A percentile compares a stretch with the other conserved stretches of the same genome.
These are phyloP conservation scores for Themeda triandra DNA, from an alignment of 176 grass and related monocot species.

Conservation along the genomic window DNA sequence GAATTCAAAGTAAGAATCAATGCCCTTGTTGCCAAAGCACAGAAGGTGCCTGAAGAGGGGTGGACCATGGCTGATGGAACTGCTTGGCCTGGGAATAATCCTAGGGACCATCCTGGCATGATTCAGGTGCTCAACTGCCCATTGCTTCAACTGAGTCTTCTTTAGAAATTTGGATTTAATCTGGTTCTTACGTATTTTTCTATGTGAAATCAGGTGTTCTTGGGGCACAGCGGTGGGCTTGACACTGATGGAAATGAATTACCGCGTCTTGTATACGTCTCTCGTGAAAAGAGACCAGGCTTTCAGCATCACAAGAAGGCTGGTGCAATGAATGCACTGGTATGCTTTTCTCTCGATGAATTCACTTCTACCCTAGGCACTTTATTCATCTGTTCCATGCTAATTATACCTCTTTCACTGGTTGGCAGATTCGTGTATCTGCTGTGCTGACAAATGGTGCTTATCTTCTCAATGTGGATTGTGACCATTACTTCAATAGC, in stretches of 20 bases:
- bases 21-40: slow-evolving; percentile 98
- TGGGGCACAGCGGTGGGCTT: slow-evolving; percentile 97
- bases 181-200: background rate
- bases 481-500: slow-evolving; percentile 99
- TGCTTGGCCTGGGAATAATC: slow-evolving; percentile 97
- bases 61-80: slow-evolving; percentile 99
- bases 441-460: slow-evolving; percentile 99
- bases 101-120: slow-evolving; percentile 99
- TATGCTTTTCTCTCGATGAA: slow-evolving; percentile 45
- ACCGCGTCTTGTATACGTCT: slow-evolving; percentile 96
- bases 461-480: slow-evolving; percentile 99
- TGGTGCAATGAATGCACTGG: slow-evolving; percentile 99
- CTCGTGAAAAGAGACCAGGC: slow-evolving; percentile 99
- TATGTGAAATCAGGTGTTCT: slow-evolving; percentile 73
- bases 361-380: background rate
- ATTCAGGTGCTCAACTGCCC: slow-evolving; percentile 88
- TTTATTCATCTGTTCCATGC: slow-evolving; percentile 12
- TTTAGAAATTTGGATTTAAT: background rate
- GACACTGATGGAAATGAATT: slow-evolving; percentile 98
- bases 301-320: slow-evolving; percentile 99
- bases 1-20: slow-evolving; percentile 97
- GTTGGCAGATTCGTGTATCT: slow-evolving; percentile 88
- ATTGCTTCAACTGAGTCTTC: slow-evolving; percentile 20
- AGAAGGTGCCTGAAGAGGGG: slow-evolving; percentile 97
- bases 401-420: slow-evolving; percentile 28